These are phyloP conservation scores for Sphaerostilbella broomeana DNA, from an alignment of 2,329 filamentous ascomycete genomes.

Conservation along the genomic window DNA sequence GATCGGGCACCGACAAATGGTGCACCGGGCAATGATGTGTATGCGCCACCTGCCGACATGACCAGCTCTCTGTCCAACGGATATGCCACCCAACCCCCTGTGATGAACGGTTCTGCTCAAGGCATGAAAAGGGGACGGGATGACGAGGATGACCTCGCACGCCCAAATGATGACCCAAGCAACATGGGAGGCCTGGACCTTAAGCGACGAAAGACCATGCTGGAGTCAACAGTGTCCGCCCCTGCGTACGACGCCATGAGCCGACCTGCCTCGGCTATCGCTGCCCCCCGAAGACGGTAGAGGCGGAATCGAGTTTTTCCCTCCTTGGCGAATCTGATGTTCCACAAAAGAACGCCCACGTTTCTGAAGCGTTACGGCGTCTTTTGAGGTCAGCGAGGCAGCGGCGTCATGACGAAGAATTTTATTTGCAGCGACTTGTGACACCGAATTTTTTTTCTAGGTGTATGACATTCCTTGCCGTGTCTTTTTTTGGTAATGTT, in stretches of 20 bases:
- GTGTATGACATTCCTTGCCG: conserved; percentile 15
- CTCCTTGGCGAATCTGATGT: conserved; percentile 12
- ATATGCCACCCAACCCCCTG: conserved; percentile 56
- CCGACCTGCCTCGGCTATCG: conserved; percentile 40
- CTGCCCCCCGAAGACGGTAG: conserved; percentile 35
- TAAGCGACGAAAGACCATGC: conserved; percentile 75
- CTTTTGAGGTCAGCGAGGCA: conserved; percentile 5
- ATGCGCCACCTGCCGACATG: conserved; percentile 59
- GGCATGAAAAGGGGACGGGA: conserved; percentile 43
- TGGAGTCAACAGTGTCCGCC: conserved; percentile 50
- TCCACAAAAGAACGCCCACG: conserved; percentile 10
- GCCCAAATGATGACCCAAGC: conserved; percentile 50
- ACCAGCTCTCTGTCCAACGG: conserved; percentile 49
- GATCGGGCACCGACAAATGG: conserved; percentile 57
- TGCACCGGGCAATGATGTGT: conserved; percentile 60
- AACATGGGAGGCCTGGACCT: conserved; percentile 48
- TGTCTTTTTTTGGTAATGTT: conserved; percentile 15
- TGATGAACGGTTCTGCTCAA: conserved; percentile 56
- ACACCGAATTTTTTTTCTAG: conserved; percentile 10
- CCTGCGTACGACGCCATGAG: conserved; percentile 45
- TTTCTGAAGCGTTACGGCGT: conserved; percentile 12
- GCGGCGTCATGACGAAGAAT: conserved; percentile 13
- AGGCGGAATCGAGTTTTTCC: conserved; percentile 6
- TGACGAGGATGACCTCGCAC: conserved; percentile 54
- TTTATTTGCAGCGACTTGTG: conserved; percentile 13